These are phyloP conservation scores for Alternaria arborescens DNA, from an alignment of 2,329 filamentous ascomycete species.

Conservation along the genomic window DNA sequence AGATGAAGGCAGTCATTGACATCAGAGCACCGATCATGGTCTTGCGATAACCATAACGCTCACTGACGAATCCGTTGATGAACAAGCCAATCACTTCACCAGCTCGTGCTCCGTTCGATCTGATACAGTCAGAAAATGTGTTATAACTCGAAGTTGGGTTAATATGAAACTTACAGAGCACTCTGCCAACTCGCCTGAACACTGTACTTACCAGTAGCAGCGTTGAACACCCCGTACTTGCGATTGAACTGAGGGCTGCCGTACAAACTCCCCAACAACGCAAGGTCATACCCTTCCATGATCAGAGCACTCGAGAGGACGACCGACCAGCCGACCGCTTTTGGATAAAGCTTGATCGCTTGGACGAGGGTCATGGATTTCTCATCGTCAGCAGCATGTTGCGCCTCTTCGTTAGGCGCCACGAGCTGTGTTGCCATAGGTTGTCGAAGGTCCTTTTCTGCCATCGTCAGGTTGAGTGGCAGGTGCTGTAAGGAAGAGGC, in stretches of 20 bases:
- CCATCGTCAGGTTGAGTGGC: slow-evolving; percentile 24
- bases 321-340: slow-evolving; percentile 82
- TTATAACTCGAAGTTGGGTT: not conserved
- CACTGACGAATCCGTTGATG: slow-evolving; percentile 55
- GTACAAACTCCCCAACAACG: slow-evolving; percentile 79
- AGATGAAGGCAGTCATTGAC: slow-evolving; percentile 52
- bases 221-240: slow-evolving; percentile 51
- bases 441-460: slow-evolving; percentile 28
- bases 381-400: slow-evolving; percentile 55
- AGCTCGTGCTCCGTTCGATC: slow-evolving; percentile 54
- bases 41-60: slow-evolving; percentile 55
- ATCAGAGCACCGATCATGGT: slow-evolving; percentile 55
- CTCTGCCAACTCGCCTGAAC: slow-evolving; percentile 56
- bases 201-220: slow-evolving; percentile 47
- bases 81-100: slow-evolving; percentile 56
- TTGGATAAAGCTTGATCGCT: slow-evolving; percentile 81
- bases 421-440: slow-evolving; percentile 22
- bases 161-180: slow-evolving; percentile 42
- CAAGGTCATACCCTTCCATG: slow-evolving; percentile 89
- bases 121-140: slow-evolving; percentile 3
- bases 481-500: not conserved
- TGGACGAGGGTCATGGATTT: slow-evolving; percentile 67
- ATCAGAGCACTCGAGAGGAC: slow-evolving; percentile 85
- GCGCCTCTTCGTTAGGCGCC: slow-evolving; percentile 37
- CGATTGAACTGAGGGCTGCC: slow-evolving; percentile 55